Conservation (phyloP, 495 filamentous ascomycete species). For the Podospora tetraspora region DNA sequence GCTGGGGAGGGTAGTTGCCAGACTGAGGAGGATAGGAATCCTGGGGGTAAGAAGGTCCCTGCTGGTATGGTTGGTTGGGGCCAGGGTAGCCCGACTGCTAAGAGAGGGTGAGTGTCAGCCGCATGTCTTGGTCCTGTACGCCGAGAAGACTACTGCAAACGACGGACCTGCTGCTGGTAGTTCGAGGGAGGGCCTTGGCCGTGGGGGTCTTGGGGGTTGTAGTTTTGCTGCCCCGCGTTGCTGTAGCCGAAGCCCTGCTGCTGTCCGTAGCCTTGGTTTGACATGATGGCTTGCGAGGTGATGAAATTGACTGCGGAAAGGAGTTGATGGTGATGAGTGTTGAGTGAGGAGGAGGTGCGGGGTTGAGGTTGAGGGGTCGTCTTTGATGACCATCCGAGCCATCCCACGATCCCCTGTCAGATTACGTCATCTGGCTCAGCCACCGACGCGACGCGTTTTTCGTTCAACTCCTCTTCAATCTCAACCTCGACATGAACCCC, state of each 20-base stretch:
- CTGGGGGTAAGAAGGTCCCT: background rate
- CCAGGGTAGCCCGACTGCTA: background rate
- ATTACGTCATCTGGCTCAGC: background rate
- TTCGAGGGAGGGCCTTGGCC: background rate
- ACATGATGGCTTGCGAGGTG: background rate
- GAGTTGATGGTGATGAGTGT: background rate
- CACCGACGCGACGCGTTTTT: background rate
- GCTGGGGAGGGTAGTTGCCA: background rate
- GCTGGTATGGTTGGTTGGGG: background rate
- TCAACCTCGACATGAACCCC: background rate
- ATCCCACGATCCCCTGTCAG: background rate
- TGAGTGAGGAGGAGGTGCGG: background rate
- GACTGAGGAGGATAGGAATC: background rate
- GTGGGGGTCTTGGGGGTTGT: background rate
- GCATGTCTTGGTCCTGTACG: background rate
- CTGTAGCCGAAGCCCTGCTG: background rate
- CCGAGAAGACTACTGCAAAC: background rate
- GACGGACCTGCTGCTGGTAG: background rate
- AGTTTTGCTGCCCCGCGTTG: background rate
- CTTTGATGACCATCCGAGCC: background rate
- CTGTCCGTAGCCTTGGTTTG: background rate
- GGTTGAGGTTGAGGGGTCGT: background rate
- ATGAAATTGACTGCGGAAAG: background rate
- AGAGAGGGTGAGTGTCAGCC: background rate
- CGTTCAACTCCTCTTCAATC: background rate